Conservation (phyloP, 192 early-diverging fungal genomes). For the Coemansia sp. region DNA sequence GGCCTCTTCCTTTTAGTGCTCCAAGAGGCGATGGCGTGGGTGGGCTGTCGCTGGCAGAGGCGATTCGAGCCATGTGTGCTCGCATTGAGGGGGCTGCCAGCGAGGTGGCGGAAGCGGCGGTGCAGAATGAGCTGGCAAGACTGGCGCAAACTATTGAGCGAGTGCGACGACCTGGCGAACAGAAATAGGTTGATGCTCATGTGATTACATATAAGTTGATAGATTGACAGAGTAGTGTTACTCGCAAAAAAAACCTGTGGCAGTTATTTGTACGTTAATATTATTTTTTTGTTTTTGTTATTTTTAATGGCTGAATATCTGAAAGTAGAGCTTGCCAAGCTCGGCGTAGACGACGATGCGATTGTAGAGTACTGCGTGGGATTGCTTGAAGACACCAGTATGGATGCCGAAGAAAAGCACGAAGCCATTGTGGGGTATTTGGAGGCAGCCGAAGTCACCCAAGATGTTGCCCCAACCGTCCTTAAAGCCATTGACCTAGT, state of each 20-base stretch:
- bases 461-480: conserved; percentile 7
- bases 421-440: conserved; percentile 41
- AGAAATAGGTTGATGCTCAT: not conserved
- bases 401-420: conserved; percentile 24
- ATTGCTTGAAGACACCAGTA: conserved; percentile 21
- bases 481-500: conserved; percentile 11
- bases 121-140: conserved; percentile 11
- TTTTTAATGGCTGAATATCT: conserved; percentile 28
- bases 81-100: not conserved
- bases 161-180: not conserved
- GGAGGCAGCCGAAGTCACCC: conserved; percentile 20
- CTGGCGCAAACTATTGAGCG: conserved; percentile 13
- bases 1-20: not conserved
- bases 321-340: conserved; percentile 8
- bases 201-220: conserved; percentile 1
- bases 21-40: not conserved
- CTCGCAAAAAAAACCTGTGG: not conserved
- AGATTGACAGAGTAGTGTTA: not conserved
- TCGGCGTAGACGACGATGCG: conserved; percentile 41
- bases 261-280: not conserved
- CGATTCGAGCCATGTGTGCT: not conserved
- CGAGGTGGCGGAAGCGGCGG: not conserved
- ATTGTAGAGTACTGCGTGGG: conserved; percentile 45
- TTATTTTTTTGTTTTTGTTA: not conserved
- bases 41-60: not conserved